phyloP scores from a whole-genome alignment of 345 rosid genomes.

The Ceriops tagal region DNA sequence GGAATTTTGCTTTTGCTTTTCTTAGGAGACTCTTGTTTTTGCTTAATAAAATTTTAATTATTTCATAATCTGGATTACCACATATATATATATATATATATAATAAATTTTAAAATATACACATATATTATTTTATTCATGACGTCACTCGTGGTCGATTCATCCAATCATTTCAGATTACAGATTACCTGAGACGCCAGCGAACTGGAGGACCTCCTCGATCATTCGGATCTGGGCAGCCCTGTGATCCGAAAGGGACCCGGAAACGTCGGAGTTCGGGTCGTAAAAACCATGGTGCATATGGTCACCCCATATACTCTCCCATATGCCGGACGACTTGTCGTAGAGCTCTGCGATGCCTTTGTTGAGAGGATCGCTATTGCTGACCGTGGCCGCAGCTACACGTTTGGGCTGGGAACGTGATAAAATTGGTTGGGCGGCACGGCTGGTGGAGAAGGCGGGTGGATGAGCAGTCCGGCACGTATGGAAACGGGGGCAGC shows the following conservation, averaged over 20 bases:
- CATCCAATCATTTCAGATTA: background rate
- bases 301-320: constrained; percentile 91
- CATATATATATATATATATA: too few relatives aligned
- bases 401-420: background rate
- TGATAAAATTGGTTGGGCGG: background rate
- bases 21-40: too few relatives aligned
- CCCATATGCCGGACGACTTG: constrained; percentile 82
- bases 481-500: too few relatives aligned
- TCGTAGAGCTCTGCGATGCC: constrained; percentile 88
- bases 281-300: constrained; percentile 97
- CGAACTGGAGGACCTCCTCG: constrained; percentile 74
- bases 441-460: too few relatives aligned
- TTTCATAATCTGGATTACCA: too few relatives aligned
- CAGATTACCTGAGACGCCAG: constrained; percentile 50
- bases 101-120: too few relatives aligned
- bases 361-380: constrained; percentile 26
- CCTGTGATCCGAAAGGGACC: constrained; percentile 46
- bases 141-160: too few relatives aligned
- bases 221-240: constrained; percentile 87
- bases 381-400: background rate
- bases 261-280: constrained; percentile 32
- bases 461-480: too few relatives aligned
- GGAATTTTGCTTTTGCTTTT: too few relatives aligned
- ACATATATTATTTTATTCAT: too few relatives aligned
- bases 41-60: too few relatives aligned